Conservation (phyloP, 768 basidiomycete genomes). For the Suillus alpinus region DNA sequence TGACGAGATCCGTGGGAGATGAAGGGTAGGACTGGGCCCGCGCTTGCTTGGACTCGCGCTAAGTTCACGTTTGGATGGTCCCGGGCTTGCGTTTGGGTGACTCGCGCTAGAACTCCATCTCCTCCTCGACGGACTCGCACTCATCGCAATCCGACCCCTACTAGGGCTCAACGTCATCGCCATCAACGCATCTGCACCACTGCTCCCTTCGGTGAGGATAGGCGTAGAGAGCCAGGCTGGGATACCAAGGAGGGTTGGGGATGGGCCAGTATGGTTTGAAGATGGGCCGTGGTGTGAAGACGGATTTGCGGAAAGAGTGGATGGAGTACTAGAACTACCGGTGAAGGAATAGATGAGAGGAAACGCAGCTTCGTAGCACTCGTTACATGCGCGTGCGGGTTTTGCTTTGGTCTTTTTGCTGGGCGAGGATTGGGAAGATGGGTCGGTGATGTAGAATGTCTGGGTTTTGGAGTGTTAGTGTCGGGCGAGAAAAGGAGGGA, state of each 20-base stretch:
- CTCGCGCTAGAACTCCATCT: neutral
- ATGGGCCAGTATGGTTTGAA: constrained; percentile 11
- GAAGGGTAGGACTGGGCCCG: constrained; percentile 17
- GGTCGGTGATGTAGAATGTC: constrained; percentile 82
- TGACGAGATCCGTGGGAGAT: constrained; percentile 19
- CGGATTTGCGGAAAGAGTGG: constrained; percentile 2
- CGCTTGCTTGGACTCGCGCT: constrained; percentile 1
- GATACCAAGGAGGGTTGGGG: constrained; percentile 22
- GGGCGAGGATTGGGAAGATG: constrained; percentile 21
- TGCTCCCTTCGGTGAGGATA: constrained; percentile 11
- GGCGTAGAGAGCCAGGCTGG: constrained; percentile 31
- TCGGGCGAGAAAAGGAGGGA: neutral
- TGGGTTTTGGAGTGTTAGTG: constrained; percentile 25
- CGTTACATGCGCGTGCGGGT: constrained; percentile 78
- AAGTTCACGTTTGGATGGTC: constrained; percentile 17
- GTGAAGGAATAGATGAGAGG: constrained; percentile 38
- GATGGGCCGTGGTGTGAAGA: constrained; percentile 7
- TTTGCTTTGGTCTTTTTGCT: constrained; percentile 46
- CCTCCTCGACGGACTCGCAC: neutral
- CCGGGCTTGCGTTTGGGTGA: constrained; percentile 16
- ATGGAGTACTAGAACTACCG: constrained; percentile 1
- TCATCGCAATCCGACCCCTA: neutral
- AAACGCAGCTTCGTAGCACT: constrained; percentile 86
- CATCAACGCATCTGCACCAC: constrained; percentile 35
- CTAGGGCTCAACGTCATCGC: constrained; percentile 31